A percentile compares a stretch with the other conserved stretches of the same genome.
Conservation (phyloP, 2,329 filamentous ascomycete genomes). For the Proliferodiscus dingleyae region DNA sequence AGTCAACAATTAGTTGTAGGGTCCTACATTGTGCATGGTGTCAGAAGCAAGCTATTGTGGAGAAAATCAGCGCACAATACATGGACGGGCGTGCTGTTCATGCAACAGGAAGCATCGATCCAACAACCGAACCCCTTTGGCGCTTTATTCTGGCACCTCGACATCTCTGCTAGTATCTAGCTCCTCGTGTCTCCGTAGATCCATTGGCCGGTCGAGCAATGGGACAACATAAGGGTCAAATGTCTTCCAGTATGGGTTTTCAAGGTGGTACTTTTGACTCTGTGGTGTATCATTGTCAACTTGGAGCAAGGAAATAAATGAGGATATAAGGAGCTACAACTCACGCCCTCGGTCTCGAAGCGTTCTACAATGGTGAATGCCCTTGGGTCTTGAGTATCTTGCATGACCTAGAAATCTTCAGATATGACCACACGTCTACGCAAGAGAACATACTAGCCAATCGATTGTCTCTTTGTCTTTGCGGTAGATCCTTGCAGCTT, state of each 20-base stretch:
- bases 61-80: no score
- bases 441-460: constrained; percentile 47
- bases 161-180: constrained; percentile 52
- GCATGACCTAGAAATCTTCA: constrained; percentile 52
- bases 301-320: no score
- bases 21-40: no score
- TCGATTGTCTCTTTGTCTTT: constrained; percentile 64
- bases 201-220: constrained; percentile 63
- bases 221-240: constrained; percentile 71
- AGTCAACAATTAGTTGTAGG: no score
- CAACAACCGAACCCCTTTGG: neutral
- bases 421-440: no score
- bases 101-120: no score
- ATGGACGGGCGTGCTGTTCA: no score
- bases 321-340: no score
- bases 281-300: no score
- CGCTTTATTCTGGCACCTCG: constrained; percentile 33
- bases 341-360: constrained; percentile 62
- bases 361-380: constrained; percentile 74
- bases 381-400: constrained; percentile 61
- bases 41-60: no score
- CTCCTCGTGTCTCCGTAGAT: constrained; percentile 63
- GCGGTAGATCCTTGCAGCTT: constrained; percentile 68
- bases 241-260: constrained; percentile 47
- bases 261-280: constrained; percentile 58